Base-by-base conservation (phyloP, 345 rosid genomes). In the Gossypium mustelinum region DNA sequence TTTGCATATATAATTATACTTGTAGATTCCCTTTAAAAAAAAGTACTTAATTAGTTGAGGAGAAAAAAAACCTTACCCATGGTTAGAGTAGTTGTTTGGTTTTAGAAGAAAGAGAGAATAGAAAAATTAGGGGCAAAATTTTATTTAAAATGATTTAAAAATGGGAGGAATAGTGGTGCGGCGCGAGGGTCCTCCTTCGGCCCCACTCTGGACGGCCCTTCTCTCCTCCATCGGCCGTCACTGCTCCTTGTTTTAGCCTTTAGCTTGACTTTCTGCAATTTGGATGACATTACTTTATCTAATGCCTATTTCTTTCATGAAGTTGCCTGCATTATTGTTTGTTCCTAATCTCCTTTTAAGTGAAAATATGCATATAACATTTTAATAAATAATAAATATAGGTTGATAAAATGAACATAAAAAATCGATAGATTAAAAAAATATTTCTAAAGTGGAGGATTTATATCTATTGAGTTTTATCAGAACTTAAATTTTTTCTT, bases 111-210 rank as follows among this genome's bases (percentile, higher is more conserved):
- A 27, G 14, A 39, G 10, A 17, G 10, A 34, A 57, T 9, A 9
- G 27, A 57, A 25, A 17, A 29, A 16, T 25, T 7, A 13, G 66
- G 18, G 50, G 25, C 2, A 64, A 22, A 41, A 2, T 22, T 57
- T 57, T 10, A 64, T 17, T 62, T 62, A 34, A 63, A 63, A 22
- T 55, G 41, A 34, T 5, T 22, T 22, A 22, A 22, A 22, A 34
- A 34, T 34, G 54, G 64, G 73, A 47, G 20, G 12, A 63, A 64
- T 54, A 74, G 71, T 60, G 81, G 75, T 27, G 86, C 88, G 82
- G 88, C 86, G 82, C 55, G 81, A 79, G 88, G 92, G 85, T 2
- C 85, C 64, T 34, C 70, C 50, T 2, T 11, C 14, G 25, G 60
- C 60, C 54, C 78, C 81, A 77, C 77, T 83, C 77, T 57, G 79